These are phyloP conservation scores for Ramaria rubella DNA, from an alignment of 768 basidiomycete species.

Conservation along the genomic window DNA sequence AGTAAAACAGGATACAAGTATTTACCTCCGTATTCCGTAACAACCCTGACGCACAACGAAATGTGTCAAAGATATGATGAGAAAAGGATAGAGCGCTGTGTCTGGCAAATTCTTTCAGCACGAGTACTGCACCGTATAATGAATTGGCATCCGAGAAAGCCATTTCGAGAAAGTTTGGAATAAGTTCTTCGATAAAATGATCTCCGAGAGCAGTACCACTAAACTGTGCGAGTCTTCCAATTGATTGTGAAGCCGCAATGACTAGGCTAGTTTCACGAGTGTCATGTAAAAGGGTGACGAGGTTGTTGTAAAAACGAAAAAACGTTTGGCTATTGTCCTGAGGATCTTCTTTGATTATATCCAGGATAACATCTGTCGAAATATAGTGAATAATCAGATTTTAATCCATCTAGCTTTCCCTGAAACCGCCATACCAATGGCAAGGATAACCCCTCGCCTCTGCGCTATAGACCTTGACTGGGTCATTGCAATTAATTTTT, in stretches of 20 bases:
- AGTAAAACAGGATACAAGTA: neutral
- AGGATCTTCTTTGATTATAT: slow-evolving; percentile 22
- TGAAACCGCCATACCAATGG: slow-evolving; percentile 24
- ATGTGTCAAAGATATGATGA: slow-evolving; percentile 30
- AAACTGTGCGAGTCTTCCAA: slow-evolving; percentile 25
- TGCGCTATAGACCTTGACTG: slow-evolving; percentile 26
- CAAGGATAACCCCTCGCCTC: slow-evolving; percentile 29
- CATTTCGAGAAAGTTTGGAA: slow-evolving; percentile 26
- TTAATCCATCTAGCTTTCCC: neutral
- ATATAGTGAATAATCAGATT: neutral
- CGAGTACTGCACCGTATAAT: slow-evolving; percentile 35
- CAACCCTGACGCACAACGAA: slow-evolving; percentile 39
- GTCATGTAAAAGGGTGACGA: slow-evolving; percentile 33
- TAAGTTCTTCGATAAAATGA: slow-evolving; percentile 29
- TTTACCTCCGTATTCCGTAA: slow-evolving; percentile 35
- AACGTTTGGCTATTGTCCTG: slow-evolving; percentile 15
- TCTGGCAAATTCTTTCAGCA: slow-evolving; percentile 37
- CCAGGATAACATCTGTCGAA: slow-evolving; percentile 21
- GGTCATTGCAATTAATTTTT: slow-evolving; percentile 21
- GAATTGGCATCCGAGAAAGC: slow-evolving; percentile 32
- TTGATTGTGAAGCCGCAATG: slow-evolving; percentile 30
- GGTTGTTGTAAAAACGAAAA: slow-evolving; percentile 25
- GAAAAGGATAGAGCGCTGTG: slow-evolving; percentile 34
- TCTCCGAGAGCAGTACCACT: slow-evolving; percentile 26
- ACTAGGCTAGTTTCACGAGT: slow-evolving; percentile 21